A percentile compares a stretch with the other conserved stretches of the same genome.
These are phyloP conservation scores for Microcyclospora pomicola DNA, from an alignment of 2,329 filamentous ascomycete species.

Conservation along the genomic window DNA sequence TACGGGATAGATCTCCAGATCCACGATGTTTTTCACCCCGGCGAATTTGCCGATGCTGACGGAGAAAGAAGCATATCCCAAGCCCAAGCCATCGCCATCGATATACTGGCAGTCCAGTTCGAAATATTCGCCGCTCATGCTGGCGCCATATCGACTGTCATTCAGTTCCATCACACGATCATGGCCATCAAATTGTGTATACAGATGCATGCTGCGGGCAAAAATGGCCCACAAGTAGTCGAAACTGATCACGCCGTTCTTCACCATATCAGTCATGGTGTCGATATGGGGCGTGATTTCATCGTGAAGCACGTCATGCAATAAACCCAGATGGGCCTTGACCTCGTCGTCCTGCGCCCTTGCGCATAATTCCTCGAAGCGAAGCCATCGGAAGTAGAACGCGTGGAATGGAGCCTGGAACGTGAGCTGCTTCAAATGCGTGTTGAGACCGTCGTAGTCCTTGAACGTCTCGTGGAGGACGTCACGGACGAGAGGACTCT, in stretches of 20 bases:
- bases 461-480: constrained; percentile 42
- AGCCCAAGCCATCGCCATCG: constrained; percentile 26
- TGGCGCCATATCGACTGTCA: constrained; percentile 12
- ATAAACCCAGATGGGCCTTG: too few relatives aligned
- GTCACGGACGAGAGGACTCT: constrained; percentile 47
- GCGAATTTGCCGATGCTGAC: constrained; percentile 20
- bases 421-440: constrained; percentile 44
- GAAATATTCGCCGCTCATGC: too few relatives aligned
- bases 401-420: constrained; percentile 25
- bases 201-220: constrained; percentile 21
- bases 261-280: constrained; percentile 25
- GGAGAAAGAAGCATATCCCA: constrained; percentile 21
- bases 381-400: neutral
- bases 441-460: constrained; percentile 47
- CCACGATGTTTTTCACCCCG: constrained; percentile 30
- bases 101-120: constrained; percentile 17
- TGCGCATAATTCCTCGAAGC: neutral
- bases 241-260: constrained; percentile 23
- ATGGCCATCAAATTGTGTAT: constrained; percentile 24
- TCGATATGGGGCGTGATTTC: constrained; percentile 17
- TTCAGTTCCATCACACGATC: constrained; percentile 24
- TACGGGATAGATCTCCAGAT: constrained; percentile 25
- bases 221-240: constrained; percentile 24
- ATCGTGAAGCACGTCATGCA: too few relatives aligned
- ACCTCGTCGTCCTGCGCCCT: too few relatives aligned